Evolutionary conservation across 352 stramenopile genomes (phyloP).

Genomic region (Globisporangium heterothallicum): DNA sequence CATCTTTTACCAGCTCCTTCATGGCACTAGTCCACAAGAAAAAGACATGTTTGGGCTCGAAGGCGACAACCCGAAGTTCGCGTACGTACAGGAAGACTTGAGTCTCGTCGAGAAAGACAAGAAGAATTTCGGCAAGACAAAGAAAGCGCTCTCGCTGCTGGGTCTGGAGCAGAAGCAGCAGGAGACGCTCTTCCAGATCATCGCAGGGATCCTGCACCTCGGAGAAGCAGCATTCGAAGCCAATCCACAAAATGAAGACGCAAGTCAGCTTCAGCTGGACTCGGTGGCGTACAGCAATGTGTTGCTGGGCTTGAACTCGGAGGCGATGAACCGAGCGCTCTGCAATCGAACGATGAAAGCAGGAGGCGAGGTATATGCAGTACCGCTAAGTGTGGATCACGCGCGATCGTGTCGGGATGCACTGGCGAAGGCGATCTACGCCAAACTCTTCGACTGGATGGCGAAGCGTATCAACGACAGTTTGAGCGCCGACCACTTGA

Average conservation of each 20-base stretch:
- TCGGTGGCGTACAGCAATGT: slow-evolving; percentile 37
- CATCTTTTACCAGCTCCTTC: slow-evolving; percentile 93
- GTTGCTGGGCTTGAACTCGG: slow-evolving; percentile 42
- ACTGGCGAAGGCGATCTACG: slow-evolving; percentile 94
- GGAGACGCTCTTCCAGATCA: slow-evolving; percentile 51
- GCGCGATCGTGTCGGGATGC: slow-evolving; percentile 85
- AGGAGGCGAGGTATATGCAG: slow-evolving; percentile 58
- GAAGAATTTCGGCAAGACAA: slow-evolving; percentile 60
- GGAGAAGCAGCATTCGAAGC: slow-evolving; percentile 56
- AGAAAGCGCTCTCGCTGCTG: slow-evolving; percentile 50
- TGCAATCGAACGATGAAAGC: slow-evolving; percentile 67
- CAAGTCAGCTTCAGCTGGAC: slow-evolving; percentile 28
- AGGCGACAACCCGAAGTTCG: slow-evolving; percentile 23
- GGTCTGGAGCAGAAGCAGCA: slow-evolving; percentile 51
- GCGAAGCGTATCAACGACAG: slow-evolving; percentile 88
- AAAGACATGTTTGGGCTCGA: slow-evolving; percentile 39
- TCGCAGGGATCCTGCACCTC: slow-evolving; percentile 78
- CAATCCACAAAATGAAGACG: slow-evolving; percentile 52
- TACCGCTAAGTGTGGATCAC: slow-evolving; percentile 58
- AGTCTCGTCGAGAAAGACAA: slow-evolving; percentile 33
- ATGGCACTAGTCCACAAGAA: slow-evolving; percentile 34
- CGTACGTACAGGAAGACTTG: slow-evolving; percentile 45
- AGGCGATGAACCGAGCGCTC: slow-evolving; percentile 51
- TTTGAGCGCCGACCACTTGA: slow-evolving; percentile 25
- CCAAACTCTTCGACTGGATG: slow-evolving; percentile 95